Base-by-base conservation (phyloP, 129 eudicot genomes). In the Cynara cardunculus region DNA sequence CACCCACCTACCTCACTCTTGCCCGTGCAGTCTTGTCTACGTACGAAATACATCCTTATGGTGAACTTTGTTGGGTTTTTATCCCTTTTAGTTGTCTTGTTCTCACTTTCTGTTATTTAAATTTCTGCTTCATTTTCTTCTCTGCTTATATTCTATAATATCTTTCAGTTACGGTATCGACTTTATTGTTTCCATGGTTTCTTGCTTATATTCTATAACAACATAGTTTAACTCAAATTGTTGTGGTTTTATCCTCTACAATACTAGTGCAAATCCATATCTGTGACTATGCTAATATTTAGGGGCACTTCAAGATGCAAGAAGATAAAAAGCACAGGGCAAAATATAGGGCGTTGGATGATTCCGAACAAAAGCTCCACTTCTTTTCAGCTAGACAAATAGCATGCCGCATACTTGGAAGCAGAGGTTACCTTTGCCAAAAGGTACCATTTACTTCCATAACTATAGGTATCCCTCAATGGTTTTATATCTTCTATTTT, bases 241-340 rank as follows among this genome's bases (percentile, higher is more conserved):
- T 32, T 46, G 35, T 44, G 49, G 27, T 56, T 56, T 4, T 56
- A 59, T 59, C 25, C 0, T 19, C 12, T 19, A 22, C 27, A 21
- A 61, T 22, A 61, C 14, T 49, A 0, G 1, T n/a, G 25, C 68
- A 49, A 49, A 4, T 49, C 22, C 22, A 49, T 49, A 49, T 49
- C 21, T 16, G n/a, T 56, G n/a, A 56, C 28, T 25, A 9, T 72
- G 2, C 10, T 76, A 18, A 74, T 80, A 31, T 81, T 16, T 88
- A 95, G 99, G 99, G 99, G 26, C 93, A 89, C 61, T 91, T 92
- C 21, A 92, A 86, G 86, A 75, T 84, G 64, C 81, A 87, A 64
- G 99, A 95, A 81, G 97, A 95, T 66, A 92, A 92, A 81, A 95
- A 95, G 69, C 97, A 95, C 85, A 87, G 99, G 83, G 97, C 89